phyloP scores from a whole-genome alignment of 345 rosid genomes.

The Hibiscus tridactylites region DNA sequence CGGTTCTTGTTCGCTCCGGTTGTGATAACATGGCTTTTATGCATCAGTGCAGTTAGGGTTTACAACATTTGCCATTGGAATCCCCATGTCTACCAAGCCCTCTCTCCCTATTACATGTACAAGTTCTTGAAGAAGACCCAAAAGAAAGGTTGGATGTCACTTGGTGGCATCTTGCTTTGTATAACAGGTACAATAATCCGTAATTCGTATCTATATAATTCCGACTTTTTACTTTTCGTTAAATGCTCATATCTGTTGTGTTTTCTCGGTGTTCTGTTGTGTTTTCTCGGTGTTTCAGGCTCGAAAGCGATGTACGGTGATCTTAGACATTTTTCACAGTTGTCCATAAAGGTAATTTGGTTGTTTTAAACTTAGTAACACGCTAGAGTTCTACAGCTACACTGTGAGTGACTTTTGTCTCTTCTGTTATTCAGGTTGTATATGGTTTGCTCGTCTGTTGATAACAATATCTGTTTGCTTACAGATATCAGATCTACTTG shows the following conservation, averaged over 20 bases:
- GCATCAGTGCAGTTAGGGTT: constrained; percentile 77
- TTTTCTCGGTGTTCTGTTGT: no score
- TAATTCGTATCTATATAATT: neutral
- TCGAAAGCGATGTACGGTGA: constrained; percentile 99
- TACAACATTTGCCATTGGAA: constrained; percentile 89
- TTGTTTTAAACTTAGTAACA: neutral
- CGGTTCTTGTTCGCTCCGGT: constrained; percentile 67
- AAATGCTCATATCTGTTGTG: neutral
- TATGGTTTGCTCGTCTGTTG: constrained; percentile 5
- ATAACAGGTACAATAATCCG: constrained; percentile 53
- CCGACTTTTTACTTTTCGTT: neutral
- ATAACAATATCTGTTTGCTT: neutral
- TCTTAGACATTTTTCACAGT: constrained; percentile 89
- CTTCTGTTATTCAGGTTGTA: neutral
- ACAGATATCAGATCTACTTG: constrained; percentile 87
- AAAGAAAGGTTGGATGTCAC: constrained; percentile 92
- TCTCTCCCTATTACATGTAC: constrained; percentile 88
- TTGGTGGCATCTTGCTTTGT: constrained; percentile 89
- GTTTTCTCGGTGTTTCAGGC: constrained; percentile 38
- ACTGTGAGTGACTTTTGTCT: constrained; percentile 53
- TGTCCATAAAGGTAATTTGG: constrained; percentile 66
- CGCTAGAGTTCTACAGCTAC: constrained; percentile 88
- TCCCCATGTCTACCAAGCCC: constrained; percentile 79
- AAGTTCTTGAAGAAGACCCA: constrained; percentile 82
- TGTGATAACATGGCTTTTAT: constrained; percentile 55